Evolutionary conservation across 1,139 yeast genomes (phyloP), one percentile per base, ranked within the genome.

Genomic region (Yamadazyma triangularis): DNA sequence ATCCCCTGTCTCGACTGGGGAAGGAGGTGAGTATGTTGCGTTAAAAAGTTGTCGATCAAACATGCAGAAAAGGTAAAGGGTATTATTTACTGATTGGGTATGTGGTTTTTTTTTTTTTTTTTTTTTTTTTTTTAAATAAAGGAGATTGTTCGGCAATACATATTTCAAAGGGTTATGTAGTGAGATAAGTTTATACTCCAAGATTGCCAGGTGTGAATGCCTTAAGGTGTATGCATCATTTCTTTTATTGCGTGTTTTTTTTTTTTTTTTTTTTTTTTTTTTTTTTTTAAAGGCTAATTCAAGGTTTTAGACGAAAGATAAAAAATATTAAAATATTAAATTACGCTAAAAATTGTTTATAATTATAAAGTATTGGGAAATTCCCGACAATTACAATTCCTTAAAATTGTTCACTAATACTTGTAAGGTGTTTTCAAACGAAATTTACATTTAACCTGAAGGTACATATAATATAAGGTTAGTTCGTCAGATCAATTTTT

Each of bases 341-440:
- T 6, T 18, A 7, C 6, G 4, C 13, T 4, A 22, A 7, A 18
- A 14, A 10, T 30, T 38, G 39, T 39, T 39, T 39, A 31, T 34
- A 35, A 31, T 39, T 38, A 38, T 39, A 39, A 39, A 39, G 37
- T 31, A 20, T 18, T 15, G 25, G 29, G 32, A 23, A 39, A 33
- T 30, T 38, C 34, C 40, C 5, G 20, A 10, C 6, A 24, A 24
- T 10, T 22, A 7, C 9, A n/a, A n/a, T 8, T 22, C 7, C 7
- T 22, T n/a, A 22, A n/a, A 10, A 12, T 22, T 15, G 13, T 16
- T 9, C 27, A 21, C 9, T 16, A 14, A 4, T 11, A 25, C 27
- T 25, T 13, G 27, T 14, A 7, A 8, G 13, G 9, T 24, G 13
- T 24, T 18, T 18, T 18, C 20, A 18, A 7, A 7, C 12, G 12